phyloP scores from a whole-genome alignment of 1,139 yeast species.

The Hyphopichia fennica region DNA sequence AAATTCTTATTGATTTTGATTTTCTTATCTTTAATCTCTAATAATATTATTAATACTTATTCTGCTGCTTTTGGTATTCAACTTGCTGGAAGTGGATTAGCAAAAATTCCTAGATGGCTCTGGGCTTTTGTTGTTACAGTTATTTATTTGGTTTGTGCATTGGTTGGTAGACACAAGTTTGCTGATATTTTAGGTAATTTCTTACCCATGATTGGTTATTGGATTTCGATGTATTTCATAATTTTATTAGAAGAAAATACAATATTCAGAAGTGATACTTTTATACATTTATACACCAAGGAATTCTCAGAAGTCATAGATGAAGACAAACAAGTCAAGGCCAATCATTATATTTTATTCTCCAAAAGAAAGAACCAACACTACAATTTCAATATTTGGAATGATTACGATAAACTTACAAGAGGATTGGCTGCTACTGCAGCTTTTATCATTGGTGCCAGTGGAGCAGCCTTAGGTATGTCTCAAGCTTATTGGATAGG shows the following conservation, averaged over 20 bases:
- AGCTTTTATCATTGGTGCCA: slow-evolving; percentile 25
- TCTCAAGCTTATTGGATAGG: slow-evolving; percentile 32
- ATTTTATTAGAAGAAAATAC: slow-evolving; percentile 24
- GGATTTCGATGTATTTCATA: slow-evolving; percentile 27
- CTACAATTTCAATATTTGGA: slow-evolving; percentile 70
- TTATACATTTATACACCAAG: slow-evolving; percentile 49
- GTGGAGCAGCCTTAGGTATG: slow-evolving; percentile 35
- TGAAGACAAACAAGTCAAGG: background rate
- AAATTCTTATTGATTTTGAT: slow-evolving; percentile 33
- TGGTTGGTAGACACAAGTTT: slow-evolving; percentile 22
- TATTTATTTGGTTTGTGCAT: slow-evolving; percentile 20
- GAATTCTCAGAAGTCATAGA: slow-evolving; percentile 38
- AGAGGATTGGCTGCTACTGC: slow-evolving; percentile 26
- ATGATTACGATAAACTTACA: slow-evolving; percentile 44
- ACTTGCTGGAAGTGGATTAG: slow-evolving; percentile 19
- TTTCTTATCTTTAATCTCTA: slow-evolving; percentile 36
- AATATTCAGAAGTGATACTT: slow-evolving; percentile 35
- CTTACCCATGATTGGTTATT: slow-evolving; percentile 29
- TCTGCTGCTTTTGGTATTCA: slow-evolving; percentile 27
- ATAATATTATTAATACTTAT: slow-evolving; percentile 35
- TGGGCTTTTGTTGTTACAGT: slow-evolving; percentile 23
- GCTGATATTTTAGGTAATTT: slow-evolving; percentile 25
- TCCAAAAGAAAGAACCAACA: slow-evolving; percentile 3
- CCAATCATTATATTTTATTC: slow-evolving; percentile 1
- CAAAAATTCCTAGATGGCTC: slow-evolving; percentile 23